Evolutionary conservation across 371 early-diverging fungal genomes (phyloP).

Genomic region (Mucor irregularis): DNA sequence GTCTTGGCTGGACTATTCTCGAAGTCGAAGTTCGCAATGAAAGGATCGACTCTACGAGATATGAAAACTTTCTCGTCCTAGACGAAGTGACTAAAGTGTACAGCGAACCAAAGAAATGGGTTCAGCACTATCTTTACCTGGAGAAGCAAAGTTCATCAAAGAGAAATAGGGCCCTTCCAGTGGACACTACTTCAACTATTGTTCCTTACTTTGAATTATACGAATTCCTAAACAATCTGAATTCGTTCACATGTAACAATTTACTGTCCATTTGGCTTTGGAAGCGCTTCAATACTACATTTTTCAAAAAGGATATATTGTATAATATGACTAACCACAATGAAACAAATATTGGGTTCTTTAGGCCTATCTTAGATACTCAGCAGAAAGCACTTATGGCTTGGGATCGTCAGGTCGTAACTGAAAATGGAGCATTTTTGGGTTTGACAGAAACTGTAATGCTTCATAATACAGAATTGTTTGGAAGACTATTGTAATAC

Average conservation of each 20-base stretch:
- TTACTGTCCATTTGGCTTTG: conserved; percentile 18
- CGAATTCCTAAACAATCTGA: conserved; percentile 2
- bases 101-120: conserved; percentile 6
- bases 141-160: background rate
- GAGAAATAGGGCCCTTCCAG: no score
- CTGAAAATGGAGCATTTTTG: conserved; percentile 1
- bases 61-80: conserved; percentile 8
- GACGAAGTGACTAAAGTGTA: conserved; percentile 6
- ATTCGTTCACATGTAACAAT: conserved; percentile 6
- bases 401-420: conserved; percentile 7
- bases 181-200: no score
- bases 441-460: conserved; percentile 8
- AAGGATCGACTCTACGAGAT: background rate
- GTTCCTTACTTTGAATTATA: conserved; percentile 10
- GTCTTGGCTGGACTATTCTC: conserved; percentile 6
- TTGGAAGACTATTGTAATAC: conserved; percentile 8
- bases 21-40: conserved; percentile 7
- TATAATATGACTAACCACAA: conserved; percentile 1
- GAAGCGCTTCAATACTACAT: conserved; percentile 12
- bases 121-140: background rate
- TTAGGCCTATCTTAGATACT: conserved; percentile 8
- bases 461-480: conserved; percentile 14
- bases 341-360: background rate
- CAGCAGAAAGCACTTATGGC: conserved; percentile 12
- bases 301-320: conserved; percentile 10